Conservation (phyloP, 305 asterid species). For the Withania somnifera region DNA sequence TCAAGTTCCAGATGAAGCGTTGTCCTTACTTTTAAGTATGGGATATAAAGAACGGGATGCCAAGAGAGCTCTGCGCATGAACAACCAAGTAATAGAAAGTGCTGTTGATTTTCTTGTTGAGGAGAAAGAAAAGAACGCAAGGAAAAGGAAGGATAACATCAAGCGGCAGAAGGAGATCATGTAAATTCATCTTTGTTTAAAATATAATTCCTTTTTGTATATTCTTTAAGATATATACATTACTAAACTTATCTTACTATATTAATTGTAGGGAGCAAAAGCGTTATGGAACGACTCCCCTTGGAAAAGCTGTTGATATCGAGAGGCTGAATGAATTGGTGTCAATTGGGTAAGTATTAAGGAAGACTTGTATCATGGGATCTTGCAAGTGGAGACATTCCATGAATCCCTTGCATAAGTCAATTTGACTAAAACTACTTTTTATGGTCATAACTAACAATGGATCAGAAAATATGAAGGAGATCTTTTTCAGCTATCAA, state of each 20-base stretch:
- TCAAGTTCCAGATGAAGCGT: slow-evolving; percentile 79
- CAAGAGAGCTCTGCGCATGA: slow-evolving; percentile 88
- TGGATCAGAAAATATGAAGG: neutral
- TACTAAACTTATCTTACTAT: neutral
- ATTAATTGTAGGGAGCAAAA: slow-evolving; percentile 67
- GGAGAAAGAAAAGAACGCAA: slow-evolving; percentile 45
- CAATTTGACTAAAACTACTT: neutral
- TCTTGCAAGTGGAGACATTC: neutral
- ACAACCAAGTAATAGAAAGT: slow-evolving; percentile 58
- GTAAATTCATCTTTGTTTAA: slow-evolving; percentile 29
- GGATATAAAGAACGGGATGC: slow-evolving; percentile 68
- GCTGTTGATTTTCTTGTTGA: slow-evolving; percentile 81
- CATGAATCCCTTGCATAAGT: neutral
- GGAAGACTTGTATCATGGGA: neutral
- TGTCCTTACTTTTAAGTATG: slow-evolving; percentile 67
- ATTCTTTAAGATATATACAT: neutral
- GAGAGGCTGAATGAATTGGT: slow-evolving; percentile 55
- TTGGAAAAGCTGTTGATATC: slow-evolving; percentile 72
- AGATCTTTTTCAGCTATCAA: neutral
- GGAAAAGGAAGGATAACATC: slow-evolving; percentile 49
- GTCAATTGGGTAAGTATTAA: slow-evolving; percentile 78
- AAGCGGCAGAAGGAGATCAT: slow-evolving; percentile 44
- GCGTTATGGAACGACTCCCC: slow-evolving; percentile 67
- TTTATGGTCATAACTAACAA: neutral
- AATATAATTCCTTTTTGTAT: neutral